Evolutionary conservation across 768 basidiomycete species (phyloP), one percentile per base, ranked within the genome.

Genomic region (Trichaptum fuscoviolaceum): DNA sequence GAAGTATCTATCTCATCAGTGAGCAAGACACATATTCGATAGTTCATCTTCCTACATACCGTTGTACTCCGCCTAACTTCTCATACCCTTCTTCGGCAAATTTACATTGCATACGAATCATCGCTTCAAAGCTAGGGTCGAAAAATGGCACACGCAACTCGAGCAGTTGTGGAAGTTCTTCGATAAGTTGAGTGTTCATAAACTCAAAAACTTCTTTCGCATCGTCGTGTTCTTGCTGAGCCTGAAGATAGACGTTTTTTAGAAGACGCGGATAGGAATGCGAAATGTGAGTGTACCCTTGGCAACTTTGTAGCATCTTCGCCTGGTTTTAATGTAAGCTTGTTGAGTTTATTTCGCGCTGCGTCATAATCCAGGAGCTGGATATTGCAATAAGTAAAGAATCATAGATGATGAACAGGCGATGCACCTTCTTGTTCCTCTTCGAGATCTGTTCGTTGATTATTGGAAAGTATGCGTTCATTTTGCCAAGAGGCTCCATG

Each of bases 41-140:
- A 66, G 60, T 66, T 35, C 58, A 69, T 65, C 65, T 30, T n/a
- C n/a, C n/a, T 4, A 71, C 78, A 23, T 68, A 93, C 89, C 94
- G 81, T 77, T 99, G 96, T 9, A 98, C 96, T 59, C 93, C 89
- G 63, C 95, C 91, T 63, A 98, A 85, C 78, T 95, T 97, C 80
- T 98, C 95, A 75, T 99, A 99, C 0, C 96, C 96, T 71, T 99
- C 96, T 76, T 98, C 94, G 0, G 96, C 96, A 74, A 99, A 99
- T 73, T 96, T 95, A 73, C 92, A 87, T 74, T 99, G 97, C 87
- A 97, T 93, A 34, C 97, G 86, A 69, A 95, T 95, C 96, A 99
- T 99, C 60, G 96, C 93, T 78, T 99, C 97, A 75, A 99, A 99
- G 70, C 92, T 95, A 5, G 97, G 97, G 76, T 99, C 97, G 69